These are phyloP conservation scores for Alternaria sp. DNA, from an alignment of 2,329 filamentous ascomycete species.

Conservation along the genomic window DNA sequence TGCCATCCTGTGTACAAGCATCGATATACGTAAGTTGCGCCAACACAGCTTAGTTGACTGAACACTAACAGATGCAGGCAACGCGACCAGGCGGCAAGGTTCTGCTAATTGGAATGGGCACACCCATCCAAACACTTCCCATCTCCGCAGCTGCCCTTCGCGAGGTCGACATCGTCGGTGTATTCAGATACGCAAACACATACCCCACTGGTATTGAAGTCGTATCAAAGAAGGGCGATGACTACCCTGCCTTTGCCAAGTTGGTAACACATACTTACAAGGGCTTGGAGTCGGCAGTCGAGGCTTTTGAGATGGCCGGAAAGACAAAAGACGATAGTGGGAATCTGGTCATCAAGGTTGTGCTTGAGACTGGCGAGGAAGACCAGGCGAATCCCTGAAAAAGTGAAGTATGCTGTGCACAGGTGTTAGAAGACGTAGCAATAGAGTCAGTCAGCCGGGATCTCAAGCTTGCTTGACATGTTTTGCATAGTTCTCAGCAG, in stretches of 20 bases:
- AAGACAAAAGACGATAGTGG: conserved; percentile 73
- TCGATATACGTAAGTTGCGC: conserved; percentile 67
- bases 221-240: conserved; percentile 57
- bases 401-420: not conserved
- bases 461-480: not conserved
- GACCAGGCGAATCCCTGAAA: conserved; percentile 29
- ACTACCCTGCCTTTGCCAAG: conserved; percentile 70
- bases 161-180: conserved; percentile 80
- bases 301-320: conserved; percentile 74
- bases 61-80: conserved; percentile 49
- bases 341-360: conserved; percentile 75
- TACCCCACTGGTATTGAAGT: conserved; percentile 74
- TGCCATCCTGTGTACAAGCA: conserved; percentile 77
- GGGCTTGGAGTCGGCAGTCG: conserved; percentile 68
- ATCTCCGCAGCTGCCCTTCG: conserved; percentile 75
- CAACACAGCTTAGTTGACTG: not conserved
- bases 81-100: conserved; percentile 75
- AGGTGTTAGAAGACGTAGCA: not conserved
- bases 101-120: conserved; percentile 82
- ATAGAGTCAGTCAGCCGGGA: not conserved
- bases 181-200: conserved; percentile 80
- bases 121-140: conserved; percentile 76
- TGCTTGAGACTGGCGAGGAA: conserved; percentile 58
- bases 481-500: not conserved
- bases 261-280: conserved; percentile 78